Conservation (phyloP, 441 rosid species). For the Arabidopsis lyrata region DNA sequence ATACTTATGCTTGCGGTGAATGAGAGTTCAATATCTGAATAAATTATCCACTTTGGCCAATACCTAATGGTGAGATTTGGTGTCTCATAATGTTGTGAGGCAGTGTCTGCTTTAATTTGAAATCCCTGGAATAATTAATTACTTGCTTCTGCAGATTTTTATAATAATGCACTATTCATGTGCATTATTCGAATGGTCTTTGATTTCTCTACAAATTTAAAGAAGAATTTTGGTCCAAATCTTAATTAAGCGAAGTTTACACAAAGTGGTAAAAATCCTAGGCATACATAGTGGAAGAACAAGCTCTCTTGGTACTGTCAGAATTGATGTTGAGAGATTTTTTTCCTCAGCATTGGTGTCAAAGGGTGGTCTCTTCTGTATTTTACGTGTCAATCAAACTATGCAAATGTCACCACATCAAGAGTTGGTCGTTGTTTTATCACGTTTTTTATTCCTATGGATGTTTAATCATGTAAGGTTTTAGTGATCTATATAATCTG, state of each 20-base stretch:
- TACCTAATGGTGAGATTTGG: neutral
- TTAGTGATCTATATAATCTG: neutral
- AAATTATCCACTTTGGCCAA: neutral
- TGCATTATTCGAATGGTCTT: neutral
- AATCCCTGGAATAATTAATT: neutral
- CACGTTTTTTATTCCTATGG: neutral
- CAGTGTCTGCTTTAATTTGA: neutral
- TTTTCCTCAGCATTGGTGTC: neutral
- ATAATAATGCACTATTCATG: neutral
- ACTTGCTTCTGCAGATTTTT: neutral
- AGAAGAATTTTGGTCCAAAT: neutral
- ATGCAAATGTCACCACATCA: neutral
- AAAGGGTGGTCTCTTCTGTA: neutral
- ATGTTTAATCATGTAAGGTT: neutral
- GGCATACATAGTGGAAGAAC: neutral
- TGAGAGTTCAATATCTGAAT: neutral
- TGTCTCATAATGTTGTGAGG: neutral
- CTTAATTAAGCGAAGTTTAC: no score
- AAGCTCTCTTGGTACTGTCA: neutral
- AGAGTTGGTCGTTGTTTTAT: neutral
- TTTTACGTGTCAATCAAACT: neutral
- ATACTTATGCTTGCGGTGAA: neutral
- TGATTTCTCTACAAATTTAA: neutral
- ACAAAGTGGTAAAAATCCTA: neutral
- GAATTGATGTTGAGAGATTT: neutral